Evolutionary conservation across 1,284 basidiomycete genomes (phyloP), one percentile per base, ranked within the genome.

Genomic region (Fomitopsis palustris): DNA sequence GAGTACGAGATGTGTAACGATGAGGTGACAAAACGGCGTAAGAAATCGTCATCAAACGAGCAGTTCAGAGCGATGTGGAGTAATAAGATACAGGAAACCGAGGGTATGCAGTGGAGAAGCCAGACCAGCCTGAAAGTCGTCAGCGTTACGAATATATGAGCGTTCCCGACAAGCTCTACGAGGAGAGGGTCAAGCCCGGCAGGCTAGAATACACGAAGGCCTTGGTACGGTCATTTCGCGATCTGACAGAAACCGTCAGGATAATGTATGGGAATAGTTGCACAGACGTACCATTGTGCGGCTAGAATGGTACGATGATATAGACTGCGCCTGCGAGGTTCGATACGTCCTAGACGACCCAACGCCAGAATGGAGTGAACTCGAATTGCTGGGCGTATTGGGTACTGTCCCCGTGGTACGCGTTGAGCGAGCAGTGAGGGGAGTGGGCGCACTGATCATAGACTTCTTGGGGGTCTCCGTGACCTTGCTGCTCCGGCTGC

Each of bases 401-500:
- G 84, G 79, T 21, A 81, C 79, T 57, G 81, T 80, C 9, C 47
- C 56, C 7, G 77, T 73, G 23, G 79, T 77, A 27, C 90, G 82
- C 8, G 84, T 77, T 17, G 82, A 80, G 53, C 90, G 86, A 61
- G 90, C 88, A 41, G 90, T 88, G 61, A 93, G 77, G 4, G 91
- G 91, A 2, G 91, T 92, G 4, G 91, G 91, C 12, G 90, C 92
- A 69, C 90, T 87, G 65, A 93, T 93, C 67, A 90, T 81, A 9
- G 89, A 89, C 75, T 93, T 93, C 78, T 92, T 93, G 27, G 91
- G 91, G 5, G 91, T 92, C 68, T 92, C 90, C 10, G 77, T 75
- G 21, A 85, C 69, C 62, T 75, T 81, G 57, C 86, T 79, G 65
- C 77, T 78, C 31, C 82, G 73, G 53, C 64, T 69, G 31, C 68